A percentile compares a stretch with the other conserved stretches of the same genome.
Conservation (phyloP, 1,284 basidiomycete species). For the Ceratobasidium papillatum region DNA sequence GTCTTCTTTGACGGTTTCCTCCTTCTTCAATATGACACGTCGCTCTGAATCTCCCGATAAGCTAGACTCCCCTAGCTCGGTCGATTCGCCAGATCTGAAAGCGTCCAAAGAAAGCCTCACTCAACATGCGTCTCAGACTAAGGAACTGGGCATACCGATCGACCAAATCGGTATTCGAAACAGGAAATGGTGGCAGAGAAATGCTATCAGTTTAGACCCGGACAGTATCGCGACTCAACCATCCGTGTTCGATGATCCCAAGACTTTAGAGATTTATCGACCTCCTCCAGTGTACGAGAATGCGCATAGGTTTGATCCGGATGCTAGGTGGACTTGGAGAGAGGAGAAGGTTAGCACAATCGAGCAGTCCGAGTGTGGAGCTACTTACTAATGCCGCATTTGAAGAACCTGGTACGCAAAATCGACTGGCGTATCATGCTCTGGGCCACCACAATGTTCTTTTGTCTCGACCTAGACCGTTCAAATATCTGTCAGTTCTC, state of each 20-base stretch:
- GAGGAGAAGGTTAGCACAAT: slow-evolving; percentile 63
- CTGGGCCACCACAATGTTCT: slow-evolving; percentile 73
- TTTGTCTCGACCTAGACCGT: slow-evolving; percentile 61
- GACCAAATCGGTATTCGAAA: not conserved
- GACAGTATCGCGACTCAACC: slow-evolving; percentile 61
- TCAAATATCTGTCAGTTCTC: slow-evolving; percentile 44
- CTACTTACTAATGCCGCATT: slow-evolving; percentile 10
- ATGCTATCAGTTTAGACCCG: slow-evolving; percentile 48
- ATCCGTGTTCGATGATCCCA: slow-evolving; percentile 67
- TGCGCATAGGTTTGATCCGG: slow-evolving; percentile 69
- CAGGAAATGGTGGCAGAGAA: slow-evolving; percentile 33
- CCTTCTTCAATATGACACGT: not conserved
- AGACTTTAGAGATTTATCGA: slow-evolving; percentile 59
- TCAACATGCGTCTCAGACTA: not conserved
- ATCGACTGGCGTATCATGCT: slow-evolving; percentile 70
- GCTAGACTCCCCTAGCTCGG: not conserved
- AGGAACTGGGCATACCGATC: slow-evolving; percentile 17
- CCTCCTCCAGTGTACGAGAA: slow-evolving; percentile 70
- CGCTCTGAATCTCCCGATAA: not conserved
- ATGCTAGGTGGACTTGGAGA: slow-evolving; percentile 71
- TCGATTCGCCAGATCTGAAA: not conserved
- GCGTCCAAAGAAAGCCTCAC: slow-evolving; percentile 11
- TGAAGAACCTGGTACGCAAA: slow-evolving; percentile 63
- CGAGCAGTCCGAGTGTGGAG: not conserved
- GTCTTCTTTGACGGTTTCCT: not conserved